Percentiles rank a stretch among this genome's conserved stretches.
Conservation (phyloP, 441 rosid species). For the Mallotus japonicus region DNA sequence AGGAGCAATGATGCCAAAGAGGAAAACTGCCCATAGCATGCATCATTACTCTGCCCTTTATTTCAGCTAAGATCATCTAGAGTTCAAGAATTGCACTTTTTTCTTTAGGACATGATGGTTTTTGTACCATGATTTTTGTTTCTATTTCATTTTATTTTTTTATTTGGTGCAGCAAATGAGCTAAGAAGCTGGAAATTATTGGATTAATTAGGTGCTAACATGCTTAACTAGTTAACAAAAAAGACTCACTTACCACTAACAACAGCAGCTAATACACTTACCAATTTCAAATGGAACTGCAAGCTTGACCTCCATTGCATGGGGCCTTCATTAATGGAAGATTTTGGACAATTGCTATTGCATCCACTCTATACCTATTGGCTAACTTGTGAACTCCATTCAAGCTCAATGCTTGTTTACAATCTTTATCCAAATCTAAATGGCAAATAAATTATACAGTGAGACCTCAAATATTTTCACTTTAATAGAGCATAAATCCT, state of each 20-base stretch:
- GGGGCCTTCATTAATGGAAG: constrained; percentile 52
- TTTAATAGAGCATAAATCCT: no score
- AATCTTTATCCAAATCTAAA: no score
- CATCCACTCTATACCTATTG: constrained; percentile 39
- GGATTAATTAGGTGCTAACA: constrained; percentile 46
- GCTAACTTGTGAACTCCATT: not conserved
- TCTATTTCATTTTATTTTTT: not conserved
- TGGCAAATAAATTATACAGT: no score
- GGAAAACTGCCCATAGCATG: not conserved
- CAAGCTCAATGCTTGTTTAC: no score
- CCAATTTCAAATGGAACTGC: constrained; percentile 45
- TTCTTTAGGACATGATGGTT: not conserved
- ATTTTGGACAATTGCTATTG: constrained; percentile 47
- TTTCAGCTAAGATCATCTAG: not conserved
- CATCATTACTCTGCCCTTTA: not conserved
- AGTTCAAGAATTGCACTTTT: not conserved
- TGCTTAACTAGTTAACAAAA: constrained; percentile 55
- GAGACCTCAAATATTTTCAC: no score
- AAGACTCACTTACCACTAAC: constrained; percentile 33
- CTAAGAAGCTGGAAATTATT: constrained; percentile 36
- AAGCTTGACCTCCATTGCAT: constrained; percentile 45
- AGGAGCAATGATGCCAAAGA: not conserved
- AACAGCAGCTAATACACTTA: constrained; percentile 46
- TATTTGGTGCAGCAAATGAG: constrained; percentile 37
- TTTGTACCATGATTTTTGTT: no score